These are phyloP conservation scores for Ramichloridium luteum DNA, from an alignment of 2,329 filamentous ascomycete genomes.

Conservation along the genomic window DNA sequence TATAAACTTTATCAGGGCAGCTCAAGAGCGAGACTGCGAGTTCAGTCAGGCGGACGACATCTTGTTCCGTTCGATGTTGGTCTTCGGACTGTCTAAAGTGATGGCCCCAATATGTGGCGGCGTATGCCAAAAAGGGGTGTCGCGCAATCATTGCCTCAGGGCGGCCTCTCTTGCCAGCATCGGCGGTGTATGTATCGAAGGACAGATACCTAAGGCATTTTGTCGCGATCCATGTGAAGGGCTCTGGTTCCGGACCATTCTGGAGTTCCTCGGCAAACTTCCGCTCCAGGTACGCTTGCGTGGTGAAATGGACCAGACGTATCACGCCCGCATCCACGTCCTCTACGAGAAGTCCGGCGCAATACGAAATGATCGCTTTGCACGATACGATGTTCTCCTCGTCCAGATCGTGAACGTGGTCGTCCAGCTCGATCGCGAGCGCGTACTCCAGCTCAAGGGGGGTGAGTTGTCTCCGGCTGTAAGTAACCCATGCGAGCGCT, in stretches of 20 bases:
- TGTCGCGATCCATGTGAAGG: neutral
- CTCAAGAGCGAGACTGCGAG: neutral
- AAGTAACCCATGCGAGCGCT: slow-evolving; percentile 1
- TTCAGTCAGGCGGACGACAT: neutral
- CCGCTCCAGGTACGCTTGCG: neutral
- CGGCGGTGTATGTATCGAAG: neutral
- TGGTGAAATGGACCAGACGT: neutral
- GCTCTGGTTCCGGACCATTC: neutral
- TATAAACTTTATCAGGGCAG: no score
- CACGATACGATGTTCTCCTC: slow-evolving; percentile 1
- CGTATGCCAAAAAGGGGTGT: neutral
- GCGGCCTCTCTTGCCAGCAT: neutral
- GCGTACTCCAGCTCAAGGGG: neutral
- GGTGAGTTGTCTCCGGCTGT: neutral
- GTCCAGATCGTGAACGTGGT: neutral
- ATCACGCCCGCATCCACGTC: neutral
- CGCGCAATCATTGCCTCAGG: neutral
- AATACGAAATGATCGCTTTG: neutral
- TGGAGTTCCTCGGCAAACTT: no score
- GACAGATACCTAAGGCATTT: neutral
- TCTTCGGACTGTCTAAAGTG: neutral
- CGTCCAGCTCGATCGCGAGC: neutral
- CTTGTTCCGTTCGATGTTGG: neutral
- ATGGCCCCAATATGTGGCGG: neutral
- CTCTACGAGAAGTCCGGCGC: neutral